Evolutionary conservation across 768 basidiomycete genomes (phyloP).

Genomic region (Calocybe cyanea): DNA sequence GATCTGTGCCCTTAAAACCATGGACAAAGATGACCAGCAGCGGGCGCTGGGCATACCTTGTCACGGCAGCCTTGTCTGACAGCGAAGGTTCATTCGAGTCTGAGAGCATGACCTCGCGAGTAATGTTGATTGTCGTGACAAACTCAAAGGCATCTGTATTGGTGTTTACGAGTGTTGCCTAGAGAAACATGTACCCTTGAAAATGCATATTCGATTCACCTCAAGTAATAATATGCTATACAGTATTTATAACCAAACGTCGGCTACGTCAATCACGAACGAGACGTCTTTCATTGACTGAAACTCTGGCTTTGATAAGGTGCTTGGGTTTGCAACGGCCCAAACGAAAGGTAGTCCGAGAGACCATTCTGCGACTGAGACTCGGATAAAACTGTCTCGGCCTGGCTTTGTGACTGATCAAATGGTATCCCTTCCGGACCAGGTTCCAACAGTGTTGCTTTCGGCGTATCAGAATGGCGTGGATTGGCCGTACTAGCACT

Average conservation of each 20-base stretch:
- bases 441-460: neutral
- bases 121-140: too few relatives aligned
- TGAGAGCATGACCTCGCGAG: neutral
- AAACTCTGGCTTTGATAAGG: conserved; percentile 48
- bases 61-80: conserved; percentile 11
- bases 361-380: conserved; percentile 15
- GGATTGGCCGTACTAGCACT: neutral
- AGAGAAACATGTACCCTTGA: too few relatives aligned
- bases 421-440: too few relatives aligned
- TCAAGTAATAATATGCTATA: too few relatives aligned
- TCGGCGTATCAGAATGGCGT: conserved; percentile 24
- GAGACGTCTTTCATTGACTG: conserved; percentile 21
- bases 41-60: conserved; percentile 32
- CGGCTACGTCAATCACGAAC: neutral
- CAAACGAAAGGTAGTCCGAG: conserved; percentile 27
- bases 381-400: conserved; percentile 17
- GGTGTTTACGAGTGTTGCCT: too few relatives aligned
- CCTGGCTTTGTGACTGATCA: conserved; percentile 7
- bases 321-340: conserved; percentile 49
- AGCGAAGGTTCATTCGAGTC: neutral
- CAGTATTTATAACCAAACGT: too few relatives aligned
- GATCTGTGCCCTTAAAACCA: conserved; percentile 62
- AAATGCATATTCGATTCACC: too few relatives aligned
- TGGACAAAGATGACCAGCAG: conserved; percentile 78
- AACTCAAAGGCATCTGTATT: too few relatives aligned